A percentile compares a stretch with the other conserved stretches of the same genome.
Evolutionary conservation across 2,329 filamentous ascomycete species (phyloP).

Genomic region (Colletotrichum limetticola): DNA sequence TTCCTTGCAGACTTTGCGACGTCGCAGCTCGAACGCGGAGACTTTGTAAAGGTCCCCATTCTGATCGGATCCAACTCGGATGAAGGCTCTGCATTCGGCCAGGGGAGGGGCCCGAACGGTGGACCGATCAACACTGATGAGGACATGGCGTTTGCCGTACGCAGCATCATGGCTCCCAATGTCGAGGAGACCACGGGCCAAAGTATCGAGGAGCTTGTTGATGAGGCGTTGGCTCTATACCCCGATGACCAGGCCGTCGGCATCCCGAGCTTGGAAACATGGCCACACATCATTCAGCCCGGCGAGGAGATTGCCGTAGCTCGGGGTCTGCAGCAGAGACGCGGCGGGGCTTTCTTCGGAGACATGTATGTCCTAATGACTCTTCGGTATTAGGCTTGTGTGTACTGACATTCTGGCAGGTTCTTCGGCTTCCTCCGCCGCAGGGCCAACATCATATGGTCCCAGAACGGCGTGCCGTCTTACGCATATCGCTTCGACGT

Average conservation of each 20-base stretch:
- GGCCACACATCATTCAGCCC: slow-evolving; percentile 44
- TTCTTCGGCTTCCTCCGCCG: slow-evolving; percentile 42
- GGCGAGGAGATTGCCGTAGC: slow-evolving; percentile 39
- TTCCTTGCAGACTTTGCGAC: slow-evolving; percentile 46
- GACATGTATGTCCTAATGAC: slow-evolving; percentile 16
- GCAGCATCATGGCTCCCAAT: slow-evolving; percentile 26
- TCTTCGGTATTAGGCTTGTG: not conserved
- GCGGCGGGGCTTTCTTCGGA: slow-evolving; percentile 43
- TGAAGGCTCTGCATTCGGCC: slow-evolving; percentile 42
- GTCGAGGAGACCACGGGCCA: slow-evolving; percentile 37
- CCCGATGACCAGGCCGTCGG: slow-evolving; percentile 47
- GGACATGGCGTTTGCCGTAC: slow-evolving; percentile 39
- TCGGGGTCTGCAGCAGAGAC: slow-evolving; percentile 44
- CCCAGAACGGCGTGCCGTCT: slow-evolving; percentile 39
- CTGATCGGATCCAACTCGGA: slow-evolving; percentile 49
- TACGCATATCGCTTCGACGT: slow-evolving; percentile 48
- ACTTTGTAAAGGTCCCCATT: slow-evolving; percentile 48
- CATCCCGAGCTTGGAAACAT: slow-evolving; percentile 46
- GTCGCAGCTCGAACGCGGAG: slow-evolving; percentile 43
- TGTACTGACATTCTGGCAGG: slow-evolving; percentile 23
- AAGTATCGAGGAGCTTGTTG: slow-evolving; percentile 37
- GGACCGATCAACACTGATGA: slow-evolving; percentile 42
- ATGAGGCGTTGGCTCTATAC: slow-evolving; percentile 41
- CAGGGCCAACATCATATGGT: slow-evolving; percentile 42
- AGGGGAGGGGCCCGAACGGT: slow-evolving; percentile 33